A percentile compares a stretch with the other conserved stretches of the same genome.
phyloP scores from a whole-genome alignment of 2,329 filamentous ascomycete species.

The Xylariaceae sp. region DNA sequence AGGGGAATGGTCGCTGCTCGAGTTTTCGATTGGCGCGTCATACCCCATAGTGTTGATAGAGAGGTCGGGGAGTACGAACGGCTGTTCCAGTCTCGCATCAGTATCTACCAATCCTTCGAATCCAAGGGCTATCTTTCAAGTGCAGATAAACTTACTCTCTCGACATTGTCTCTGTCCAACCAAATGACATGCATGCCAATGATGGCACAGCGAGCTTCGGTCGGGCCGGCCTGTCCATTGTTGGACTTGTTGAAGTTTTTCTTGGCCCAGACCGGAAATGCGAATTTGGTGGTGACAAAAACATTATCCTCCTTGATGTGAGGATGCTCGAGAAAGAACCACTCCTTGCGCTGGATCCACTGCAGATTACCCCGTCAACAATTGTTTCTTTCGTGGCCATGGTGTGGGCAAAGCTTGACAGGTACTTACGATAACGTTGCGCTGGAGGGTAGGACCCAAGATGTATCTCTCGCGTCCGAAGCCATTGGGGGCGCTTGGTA shows the following conservation, averaged over 20 bases:
- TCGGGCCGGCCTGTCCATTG: background rate
- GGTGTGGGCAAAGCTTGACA: too few relatives aligned
- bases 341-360: conserved; percentile 7
- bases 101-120: too few relatives aligned
- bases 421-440: background rate
- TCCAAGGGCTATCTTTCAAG: too few relatives aligned
- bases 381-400: background rate
- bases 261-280: conserved; percentile 1
- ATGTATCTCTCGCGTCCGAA: background rate
- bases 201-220: conserved; percentile 3
- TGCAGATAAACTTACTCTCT: background rate
- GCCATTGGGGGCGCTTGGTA: background rate
- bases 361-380: background rate
- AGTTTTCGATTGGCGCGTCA: too few relatives aligned
- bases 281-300: background rate
- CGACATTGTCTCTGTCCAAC: background rate
- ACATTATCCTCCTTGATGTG: background rate
- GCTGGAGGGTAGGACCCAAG: background rate
- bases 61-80: too few relatives aligned
- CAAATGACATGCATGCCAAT: conserved; percentile 2
- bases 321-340: background rate
- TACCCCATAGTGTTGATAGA: too few relatives aligned
- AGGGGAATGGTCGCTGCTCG: too few relatives aligned
- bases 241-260: background rate
- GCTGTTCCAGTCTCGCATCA: too few relatives aligned